Percentiles rank a stretch among this genome's conserved stretches.
Conservation (phyloP, 2,329 filamentous ascomycete genomes). For the Ophiocordyceps camponoti-rufipedis region DNA sequence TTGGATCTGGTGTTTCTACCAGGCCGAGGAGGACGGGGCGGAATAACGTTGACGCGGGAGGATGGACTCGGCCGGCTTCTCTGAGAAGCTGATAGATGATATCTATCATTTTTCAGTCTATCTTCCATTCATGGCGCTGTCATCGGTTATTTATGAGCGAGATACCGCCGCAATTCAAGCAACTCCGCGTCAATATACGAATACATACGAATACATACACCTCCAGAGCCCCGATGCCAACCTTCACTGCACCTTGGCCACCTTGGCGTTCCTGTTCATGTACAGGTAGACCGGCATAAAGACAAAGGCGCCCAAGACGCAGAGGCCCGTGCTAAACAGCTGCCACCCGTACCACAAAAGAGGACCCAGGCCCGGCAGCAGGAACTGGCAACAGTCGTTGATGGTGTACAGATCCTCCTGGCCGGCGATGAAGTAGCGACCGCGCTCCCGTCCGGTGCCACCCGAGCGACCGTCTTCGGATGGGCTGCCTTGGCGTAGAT, state of each 20-base stretch:
- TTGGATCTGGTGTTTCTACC: background rate
- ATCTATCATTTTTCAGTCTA: too few relatives aligned
- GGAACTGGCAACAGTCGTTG: slow-evolving; percentile 57
- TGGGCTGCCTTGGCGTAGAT: slow-evolving; percentile 30
- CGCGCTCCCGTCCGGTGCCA: slow-evolving; percentile 6
- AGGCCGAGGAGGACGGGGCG: background rate
- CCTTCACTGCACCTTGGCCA: slow-evolving; percentile 3
- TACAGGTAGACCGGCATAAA: slow-evolving; percentile 16
- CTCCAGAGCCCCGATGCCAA: too few relatives aligned
- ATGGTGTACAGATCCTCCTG: slow-evolving; percentile 75
- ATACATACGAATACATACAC: too few relatives aligned
- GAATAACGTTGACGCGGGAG: background rate
- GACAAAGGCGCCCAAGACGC: slow-evolving; percentile 36
- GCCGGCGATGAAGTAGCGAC: slow-evolving; percentile 47
- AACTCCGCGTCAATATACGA: too few relatives aligned
- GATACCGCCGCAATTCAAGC: too few relatives aligned
- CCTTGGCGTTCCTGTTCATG: slow-evolving; percentile 8
- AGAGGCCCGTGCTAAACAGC: slow-evolving; percentile 44
- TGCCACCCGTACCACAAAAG: slow-evolving; percentile 41
- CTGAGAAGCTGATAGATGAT: too few relatives aligned
- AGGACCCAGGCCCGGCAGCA: slow-evolving; percentile 39
- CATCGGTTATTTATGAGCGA: too few relatives aligned
- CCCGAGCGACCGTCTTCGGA: slow-evolving; percentile 6
- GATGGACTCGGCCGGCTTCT: too few relatives aligned
- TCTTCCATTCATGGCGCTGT: too few relatives aligned